These are phyloP conservation scores for Cladophialophora immunda DNA, from an alignment of 2,329 filamentous ascomycete species.

Conservation along the genomic window DNA sequence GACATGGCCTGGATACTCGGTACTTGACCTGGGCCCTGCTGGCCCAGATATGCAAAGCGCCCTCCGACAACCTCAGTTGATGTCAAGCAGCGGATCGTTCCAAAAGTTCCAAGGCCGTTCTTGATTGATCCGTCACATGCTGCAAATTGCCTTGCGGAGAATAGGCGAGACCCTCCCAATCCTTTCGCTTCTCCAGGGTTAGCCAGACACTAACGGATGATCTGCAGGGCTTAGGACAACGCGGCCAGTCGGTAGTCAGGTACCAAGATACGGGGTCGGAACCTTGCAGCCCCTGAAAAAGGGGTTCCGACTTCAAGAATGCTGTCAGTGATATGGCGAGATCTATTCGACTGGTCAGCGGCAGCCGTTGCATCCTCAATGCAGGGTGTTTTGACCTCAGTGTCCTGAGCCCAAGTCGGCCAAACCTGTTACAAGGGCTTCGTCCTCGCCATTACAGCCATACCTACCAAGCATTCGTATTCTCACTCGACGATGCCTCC, in stretches of 20 bases:
- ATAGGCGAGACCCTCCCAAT: conserved; percentile 1
- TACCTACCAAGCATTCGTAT: not conserved
- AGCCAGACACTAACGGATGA: conserved; percentile 2
- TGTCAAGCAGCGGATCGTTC: not conserved
- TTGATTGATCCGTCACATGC: not conserved
- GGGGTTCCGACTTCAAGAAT: not conserved
- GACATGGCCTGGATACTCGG: no score
- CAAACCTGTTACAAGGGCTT: not conserved
- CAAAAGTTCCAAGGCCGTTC: not conserved
- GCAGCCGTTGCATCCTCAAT: not conserved
- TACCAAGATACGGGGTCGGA: not conserved
- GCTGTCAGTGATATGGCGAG: not conserved
- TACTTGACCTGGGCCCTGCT: not conserved
- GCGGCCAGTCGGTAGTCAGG: not conserved
- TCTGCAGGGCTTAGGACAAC: conserved; percentile 4
- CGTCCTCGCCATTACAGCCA: not conserved
- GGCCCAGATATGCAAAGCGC: no score
- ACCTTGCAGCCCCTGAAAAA: conserved; percentile 7
- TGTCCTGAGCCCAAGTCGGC: not conserved
- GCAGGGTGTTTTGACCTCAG: not conserved
- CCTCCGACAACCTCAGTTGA: not conserved
- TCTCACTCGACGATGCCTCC: not conserved
- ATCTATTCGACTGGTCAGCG: not conserved
- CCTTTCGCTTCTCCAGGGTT: conserved; percentile 4
- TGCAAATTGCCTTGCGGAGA: not conserved